phyloP scores from a whole-genome alignment of 805 yeast genomes.

The Lipomyces sp. region DNA sequence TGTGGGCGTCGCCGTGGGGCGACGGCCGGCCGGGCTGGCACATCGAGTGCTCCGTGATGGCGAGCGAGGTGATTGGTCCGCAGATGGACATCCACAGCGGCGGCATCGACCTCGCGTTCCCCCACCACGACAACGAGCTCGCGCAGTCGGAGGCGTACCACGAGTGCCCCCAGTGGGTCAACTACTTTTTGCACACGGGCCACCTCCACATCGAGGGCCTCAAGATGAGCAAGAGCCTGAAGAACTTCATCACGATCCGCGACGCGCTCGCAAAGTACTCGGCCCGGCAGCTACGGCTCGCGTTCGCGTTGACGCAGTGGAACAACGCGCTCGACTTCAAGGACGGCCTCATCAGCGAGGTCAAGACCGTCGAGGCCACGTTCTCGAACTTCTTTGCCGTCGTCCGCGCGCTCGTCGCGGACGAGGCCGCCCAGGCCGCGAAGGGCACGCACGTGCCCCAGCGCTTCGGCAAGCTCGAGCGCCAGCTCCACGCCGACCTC shows the following conservation, averaged over 20 bases:
- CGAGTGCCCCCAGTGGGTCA: constrained; percentile 91
- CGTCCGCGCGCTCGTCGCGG: constrained; percentile 75
- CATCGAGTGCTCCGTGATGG: constrained; percentile 99
- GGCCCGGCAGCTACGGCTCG: constrained; percentile 81
- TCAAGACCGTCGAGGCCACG: constrained; percentile 68
- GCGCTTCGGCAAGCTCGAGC: constrained; percentile 45
- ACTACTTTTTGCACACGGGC: constrained; percentile 94
- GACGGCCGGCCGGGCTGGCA: constrained; percentile 99
- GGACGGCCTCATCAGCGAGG: constrained; percentile 72
- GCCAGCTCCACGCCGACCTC: constrained; percentile 36
- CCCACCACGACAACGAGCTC: constrained; percentile 97
- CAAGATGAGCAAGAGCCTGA: constrained; percentile 93
- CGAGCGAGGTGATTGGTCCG: constrained; percentile 78
- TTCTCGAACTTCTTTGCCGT: constrained; percentile 80
- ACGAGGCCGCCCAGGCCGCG: constrained; percentile 52
- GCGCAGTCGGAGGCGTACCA: constrained; percentile 95
- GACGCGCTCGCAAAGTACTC: constrained; percentile 74
- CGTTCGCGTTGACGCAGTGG: constrained; percentile 91
- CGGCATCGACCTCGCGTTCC: constrained; percentile 95
- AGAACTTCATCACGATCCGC: constrained; percentile 90
- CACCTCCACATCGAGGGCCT: constrained; percentile 98
- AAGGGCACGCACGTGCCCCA: constrained; percentile 57
- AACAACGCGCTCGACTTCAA: constrained; percentile 89
- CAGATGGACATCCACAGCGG: constrained; percentile 94
- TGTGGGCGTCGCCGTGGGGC: constrained; percentile 96